These are phyloP conservation scores for Ophiostoma sp. DNA, from an alignment of 2,329 filamentous ascomycete genomes.

Conservation along the genomic window DNA sequence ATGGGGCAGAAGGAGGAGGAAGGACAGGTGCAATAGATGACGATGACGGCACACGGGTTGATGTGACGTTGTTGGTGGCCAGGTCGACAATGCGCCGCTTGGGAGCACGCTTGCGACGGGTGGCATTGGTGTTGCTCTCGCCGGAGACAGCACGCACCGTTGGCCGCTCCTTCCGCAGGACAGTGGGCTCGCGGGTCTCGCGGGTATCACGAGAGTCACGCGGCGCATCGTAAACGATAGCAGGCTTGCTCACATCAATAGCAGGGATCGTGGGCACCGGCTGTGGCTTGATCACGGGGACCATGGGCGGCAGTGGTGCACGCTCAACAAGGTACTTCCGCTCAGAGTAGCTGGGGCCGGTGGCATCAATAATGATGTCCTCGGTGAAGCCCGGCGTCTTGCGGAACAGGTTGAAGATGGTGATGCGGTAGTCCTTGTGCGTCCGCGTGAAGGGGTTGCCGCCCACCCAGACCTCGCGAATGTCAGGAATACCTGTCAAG, in stretches of 20 bases:
- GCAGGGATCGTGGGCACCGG: constrained; percentile 59
- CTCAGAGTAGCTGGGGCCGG: constrained; percentile 80
- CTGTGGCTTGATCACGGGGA: constrained; percentile 74
- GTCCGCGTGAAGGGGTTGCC: constrained; percentile 91
- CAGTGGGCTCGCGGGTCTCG: constrained; percentile 44
- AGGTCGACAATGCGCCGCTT: constrained; percentile 67
- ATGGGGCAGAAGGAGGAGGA: not conserved
- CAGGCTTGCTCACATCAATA: constrained; percentile 67
- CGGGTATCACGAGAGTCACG: constrained; percentile 28
- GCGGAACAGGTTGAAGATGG: constrained; percentile 95
- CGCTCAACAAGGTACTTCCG: constrained; percentile 81
- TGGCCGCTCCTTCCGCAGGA: constrained; percentile 62
- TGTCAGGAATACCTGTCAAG: constrained; percentile 84
- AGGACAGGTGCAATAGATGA: not conserved
- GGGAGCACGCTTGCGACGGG: constrained; percentile 59
- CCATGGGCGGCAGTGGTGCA: constrained; percentile 70
- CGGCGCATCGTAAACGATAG: constrained; percentile 55
- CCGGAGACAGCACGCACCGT: constrained; percentile 54
- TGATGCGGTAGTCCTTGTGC: constrained; percentile 79
- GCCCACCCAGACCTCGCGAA: constrained; percentile 88
- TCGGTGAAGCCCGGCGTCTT: constrained; percentile 85
- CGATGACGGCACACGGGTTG: constrained; percentile 23
- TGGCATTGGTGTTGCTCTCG: constrained; percentile 59
- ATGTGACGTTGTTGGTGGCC: constrained; percentile 50
- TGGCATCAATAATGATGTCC: constrained; percentile 85